These are phyloP conservation scores for Nyssa sinensis DNA, from an alignment of 148 eudicot species.

Conservation along the genomic window DNA sequence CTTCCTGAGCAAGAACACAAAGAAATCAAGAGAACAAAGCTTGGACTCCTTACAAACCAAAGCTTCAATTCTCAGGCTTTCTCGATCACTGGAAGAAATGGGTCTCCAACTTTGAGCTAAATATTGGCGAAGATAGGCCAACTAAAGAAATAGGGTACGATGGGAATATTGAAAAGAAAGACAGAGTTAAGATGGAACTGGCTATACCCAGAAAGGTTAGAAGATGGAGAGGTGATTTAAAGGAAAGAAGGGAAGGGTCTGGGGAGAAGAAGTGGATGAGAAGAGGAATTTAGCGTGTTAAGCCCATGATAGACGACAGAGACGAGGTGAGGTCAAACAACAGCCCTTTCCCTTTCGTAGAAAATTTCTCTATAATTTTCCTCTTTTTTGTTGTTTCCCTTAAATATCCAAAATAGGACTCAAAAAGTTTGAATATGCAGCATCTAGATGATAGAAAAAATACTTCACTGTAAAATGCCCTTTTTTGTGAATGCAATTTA, in stretches of 20 bases:
- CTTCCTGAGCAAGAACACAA: too few species aligned
- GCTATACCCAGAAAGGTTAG: neutral
- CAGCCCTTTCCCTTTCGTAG: neutral
- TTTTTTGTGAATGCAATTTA: neutral
- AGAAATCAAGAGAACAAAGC: neutral
- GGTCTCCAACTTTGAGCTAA: neutral
- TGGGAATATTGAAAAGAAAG: neutral
- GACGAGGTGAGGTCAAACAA: neutral
- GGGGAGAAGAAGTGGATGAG: neutral
- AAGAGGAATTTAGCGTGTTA: constrained; percentile 2
- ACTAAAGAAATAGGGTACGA: neutral
- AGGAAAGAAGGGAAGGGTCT: too few species aligned
- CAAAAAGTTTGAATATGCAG: too few species aligned
- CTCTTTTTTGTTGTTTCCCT: neutral
- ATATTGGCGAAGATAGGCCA: neutral
- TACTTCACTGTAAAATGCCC: neutral
- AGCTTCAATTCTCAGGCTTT: neutral
- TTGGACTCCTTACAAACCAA: neutral
- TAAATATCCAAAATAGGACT: neutral
- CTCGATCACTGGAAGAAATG: neutral
- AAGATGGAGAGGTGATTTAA: neutral
- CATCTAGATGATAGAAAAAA: too few species aligned
- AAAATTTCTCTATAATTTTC: neutral
- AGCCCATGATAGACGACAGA: neutral
- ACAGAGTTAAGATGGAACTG: neutral